Evolutionary conservation across 1,139 yeast genomes (phyloP).

Genomic region (Hemisphaericaspora xylofermentans): DNA sequence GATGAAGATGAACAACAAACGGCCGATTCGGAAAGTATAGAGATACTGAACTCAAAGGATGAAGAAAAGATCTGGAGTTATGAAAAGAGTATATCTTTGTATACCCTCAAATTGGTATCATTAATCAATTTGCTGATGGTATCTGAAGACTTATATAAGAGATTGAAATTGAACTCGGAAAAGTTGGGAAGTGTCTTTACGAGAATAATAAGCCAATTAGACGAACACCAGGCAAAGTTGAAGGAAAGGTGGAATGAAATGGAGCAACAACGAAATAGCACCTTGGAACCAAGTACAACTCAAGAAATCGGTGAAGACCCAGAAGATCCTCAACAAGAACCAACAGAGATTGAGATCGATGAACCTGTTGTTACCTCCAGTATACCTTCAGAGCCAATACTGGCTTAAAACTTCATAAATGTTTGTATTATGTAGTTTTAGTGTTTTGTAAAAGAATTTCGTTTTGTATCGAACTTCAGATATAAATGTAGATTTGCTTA

Average conservation of each 20-base stretch:
- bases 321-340: neutral
- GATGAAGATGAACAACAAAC: conserved; percentile 19
- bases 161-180: conserved; percentile 49
- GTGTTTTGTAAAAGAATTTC: neutral
- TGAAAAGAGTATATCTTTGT: conserved; percentile 52
- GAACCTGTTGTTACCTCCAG: neutral
- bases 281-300: neutral
- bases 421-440: neutral
- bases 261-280: neutral
- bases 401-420: neutral
- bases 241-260: conserved; percentile 3
- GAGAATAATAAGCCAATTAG: conserved; percentile 25
- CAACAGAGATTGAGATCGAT: neutral
- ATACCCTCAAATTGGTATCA: conserved; percentile 48
- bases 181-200: conserved; percentile 44
- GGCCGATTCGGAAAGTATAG: conserved; percentile 7
- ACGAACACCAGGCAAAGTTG: conserved; percentile 9
- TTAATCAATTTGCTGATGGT: conserved; percentile 43
- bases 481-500: too few relatives aligned
- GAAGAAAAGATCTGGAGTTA: conserved; percentile 27
- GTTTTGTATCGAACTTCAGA: too few relatives aligned
- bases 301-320: neutral
- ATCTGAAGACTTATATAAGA: conserved; percentile 24
- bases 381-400: neutral
- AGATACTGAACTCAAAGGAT: conserved; percentile 6